Percentiles rank a stretch among this genome's conserved stretches.
Evolutionary conservation across 2,329 filamentous ascomycete species (phyloP).

Genomic region (Xylariaceae sp.): DNA sequence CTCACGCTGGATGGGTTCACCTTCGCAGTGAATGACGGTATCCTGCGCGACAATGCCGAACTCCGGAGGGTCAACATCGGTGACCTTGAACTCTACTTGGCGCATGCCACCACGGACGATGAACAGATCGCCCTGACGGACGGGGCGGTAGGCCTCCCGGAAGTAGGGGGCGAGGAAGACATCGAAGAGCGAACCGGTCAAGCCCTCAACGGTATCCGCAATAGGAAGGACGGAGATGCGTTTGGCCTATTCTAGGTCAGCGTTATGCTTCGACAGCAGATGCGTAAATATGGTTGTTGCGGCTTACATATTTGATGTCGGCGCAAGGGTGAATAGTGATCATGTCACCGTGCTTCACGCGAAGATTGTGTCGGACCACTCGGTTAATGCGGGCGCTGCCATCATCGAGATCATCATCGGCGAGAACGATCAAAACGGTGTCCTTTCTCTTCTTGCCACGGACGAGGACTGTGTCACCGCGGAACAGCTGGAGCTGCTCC

Average conservation of each 20-base stretch:
- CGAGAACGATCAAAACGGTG: slow-evolving; percentile 93
- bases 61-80: slow-evolving; percentile 96
- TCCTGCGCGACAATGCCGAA: slow-evolving; percentile 98
- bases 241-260: slow-evolving; percentile 65
- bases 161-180: slow-evolving; percentile 99
- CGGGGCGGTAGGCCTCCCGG: slow-evolving; percentile 95
- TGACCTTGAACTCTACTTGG: slow-evolving; percentile 99
- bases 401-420: slow-evolving; percentile 96
- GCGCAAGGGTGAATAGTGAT: slow-evolving; percentile 96
- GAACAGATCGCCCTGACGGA: slow-evolving; percentile 96
- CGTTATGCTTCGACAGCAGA: background rate
- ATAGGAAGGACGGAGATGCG: slow-evolving; percentile 97
- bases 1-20: slow-evolving; percentile 90
- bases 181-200: slow-evolving; percentile 96
- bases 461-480: slow-evolving; percentile 94
- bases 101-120: slow-evolving; percentile 97
- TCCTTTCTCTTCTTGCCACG: slow-evolving; percentile 99
- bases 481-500: slow-evolving; percentile 97
- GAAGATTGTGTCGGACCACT: slow-evolving; percentile 95
- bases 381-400: slow-evolving; percentile 96
- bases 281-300: background rate
- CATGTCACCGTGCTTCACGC: slow-evolving; percentile 97
- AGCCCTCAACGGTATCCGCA: slow-evolving; percentile 94
- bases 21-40: slow-evolving; percentile 98
- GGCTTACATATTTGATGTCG: slow-evolving; percentile 98